A percentile compares a stretch with the other conserved stretches of the same genome.
Evolutionary conservation across 2,329 filamentous ascomycete species (phyloP).

Genomic region (Diplocarpon rosae): DNA sequence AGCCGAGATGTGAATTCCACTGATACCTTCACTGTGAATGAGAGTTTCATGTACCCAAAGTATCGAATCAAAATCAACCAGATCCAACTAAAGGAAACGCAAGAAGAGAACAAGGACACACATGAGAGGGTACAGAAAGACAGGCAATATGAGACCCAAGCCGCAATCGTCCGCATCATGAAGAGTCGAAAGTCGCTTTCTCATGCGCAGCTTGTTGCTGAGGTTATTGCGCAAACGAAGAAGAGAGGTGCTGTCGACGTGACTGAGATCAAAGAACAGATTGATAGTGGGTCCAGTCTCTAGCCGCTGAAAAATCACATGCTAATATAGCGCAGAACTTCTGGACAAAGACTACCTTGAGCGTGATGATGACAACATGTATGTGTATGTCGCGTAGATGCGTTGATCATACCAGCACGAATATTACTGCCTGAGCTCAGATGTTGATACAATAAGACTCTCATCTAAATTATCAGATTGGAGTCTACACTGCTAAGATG

Average conservation of each 20-base stretch:
- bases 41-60: constrained; percentile 65
- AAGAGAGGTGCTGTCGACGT: constrained; percentile 77
- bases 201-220: constrained; percentile 77
- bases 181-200: constrained; percentile 83
- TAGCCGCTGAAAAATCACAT: constrained; percentile 4
- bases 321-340: constrained; percentile 37
- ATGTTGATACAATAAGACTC: too few relatives aligned
- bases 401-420: not conserved
- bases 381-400: constrained; percentile 56
- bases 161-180: constrained; percentile 93
- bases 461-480: too few relatives aligned
- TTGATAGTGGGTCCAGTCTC: constrained; percentile 59
- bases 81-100: constrained; percentile 93
- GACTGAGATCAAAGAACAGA: constrained; percentile 88
- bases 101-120: constrained; percentile 87
- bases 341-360: constrained; percentile 94
- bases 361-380: constrained; percentile 51
- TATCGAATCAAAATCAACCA: constrained; percentile 97
- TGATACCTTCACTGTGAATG: constrained; percentile 80
- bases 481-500: too few relatives aligned
- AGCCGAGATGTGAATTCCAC: constrained; percentile 65
- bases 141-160: constrained; percentile 91
- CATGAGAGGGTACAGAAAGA: constrained; percentile 84
- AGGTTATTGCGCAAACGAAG: constrained; percentile 86
- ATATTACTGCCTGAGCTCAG: not conserved